These are phyloP conservation scores for Magnusiomyces ingens DNA, from an alignment of 1,139 yeast species.

Conservation along the genomic window DNA sequence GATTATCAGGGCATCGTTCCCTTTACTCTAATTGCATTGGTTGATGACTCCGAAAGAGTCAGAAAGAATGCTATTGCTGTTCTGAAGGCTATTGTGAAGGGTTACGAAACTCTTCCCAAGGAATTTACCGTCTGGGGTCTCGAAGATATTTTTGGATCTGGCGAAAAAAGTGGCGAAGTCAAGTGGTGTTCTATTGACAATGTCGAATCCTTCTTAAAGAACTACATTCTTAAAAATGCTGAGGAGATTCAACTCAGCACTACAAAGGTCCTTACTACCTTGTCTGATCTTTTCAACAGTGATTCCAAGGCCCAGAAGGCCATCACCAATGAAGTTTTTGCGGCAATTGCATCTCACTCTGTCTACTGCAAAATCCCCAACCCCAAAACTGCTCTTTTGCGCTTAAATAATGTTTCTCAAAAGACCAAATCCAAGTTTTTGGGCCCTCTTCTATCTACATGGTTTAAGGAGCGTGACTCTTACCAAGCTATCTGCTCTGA, in stretches of 20 bases:
- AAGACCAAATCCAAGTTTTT: conserved; percentile 25
- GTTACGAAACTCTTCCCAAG: conserved; percentile 37
- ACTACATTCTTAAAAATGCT: conserved; percentile 35
- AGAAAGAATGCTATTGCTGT: conserved; percentile 38
- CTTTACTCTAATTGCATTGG: conserved; percentile 26
- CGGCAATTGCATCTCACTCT: conserved; percentile 49
- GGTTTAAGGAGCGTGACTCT: conserved; percentile 39
- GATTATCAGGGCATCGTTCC: conserved; percentile 35
- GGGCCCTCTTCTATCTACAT: conserved; percentile 33
- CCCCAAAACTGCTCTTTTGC: conserved; percentile 40
- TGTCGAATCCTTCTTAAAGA: conserved; percentile 42
- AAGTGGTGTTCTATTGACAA: conserved; percentile 57
- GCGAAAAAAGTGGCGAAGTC: conserved; percentile 42
- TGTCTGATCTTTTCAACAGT: conserved; percentile 26
- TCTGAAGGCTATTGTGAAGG: conserved; percentile 31
- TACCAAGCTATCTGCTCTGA: conserved; percentile 43
- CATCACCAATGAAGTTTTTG: conserved; percentile 27
- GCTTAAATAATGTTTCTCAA: conserved; percentile 35
- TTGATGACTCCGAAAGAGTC: conserved; percentile 30
- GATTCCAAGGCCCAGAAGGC: conserved; percentile 15
- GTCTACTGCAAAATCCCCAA: conserved; percentile 39
- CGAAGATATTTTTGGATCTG: conserved; percentile 43
- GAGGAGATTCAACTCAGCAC: conserved; percentile 44
- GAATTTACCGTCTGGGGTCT: conserved; percentile 31
- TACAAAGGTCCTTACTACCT: conserved; percentile 35